These are phyloP conservation scores for Cladorrhinum sp. DNA, from an alignment of 2,329 filamentous ascomycete genomes.

Conservation along the genomic window DNA sequence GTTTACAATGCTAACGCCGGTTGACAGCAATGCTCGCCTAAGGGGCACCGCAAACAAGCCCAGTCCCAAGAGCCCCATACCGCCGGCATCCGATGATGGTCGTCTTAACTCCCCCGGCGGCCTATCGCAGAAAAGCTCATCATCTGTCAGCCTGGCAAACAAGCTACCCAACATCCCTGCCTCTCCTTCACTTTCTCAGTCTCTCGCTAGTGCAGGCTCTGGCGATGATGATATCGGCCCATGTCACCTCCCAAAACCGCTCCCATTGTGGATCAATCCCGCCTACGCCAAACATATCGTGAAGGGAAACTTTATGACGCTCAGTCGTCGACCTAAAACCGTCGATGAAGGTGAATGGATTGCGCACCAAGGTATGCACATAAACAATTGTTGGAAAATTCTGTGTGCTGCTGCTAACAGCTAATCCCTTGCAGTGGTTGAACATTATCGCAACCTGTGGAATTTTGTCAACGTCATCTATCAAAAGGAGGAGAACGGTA, in stretches of 20 bases:
- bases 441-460: conserved; percentile 77
- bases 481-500: conserved; percentile 67
- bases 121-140: conserved; percentile 26
- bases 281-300: conserved; percentile 73
- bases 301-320: conserved; percentile 86
- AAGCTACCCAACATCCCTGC: conserved; percentile 27
- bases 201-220: conserved; percentile 28
- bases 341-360: conserved; percentile 86
- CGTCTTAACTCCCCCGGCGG: conserved; percentile 20
- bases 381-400: too few relatives aligned
- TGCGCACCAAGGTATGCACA: conserved; percentile 70
- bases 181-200: conserved; percentile 28
- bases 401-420: not conserved
- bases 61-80: conserved; percentile 23
- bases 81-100: conserved; percentile 25
- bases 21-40: conserved; percentile 28
- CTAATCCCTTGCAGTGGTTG: conserved; percentile 60
- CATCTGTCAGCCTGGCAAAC: conserved; percentile 24
- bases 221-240: conserved; percentile 33
- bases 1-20: conserved; percentile 17
- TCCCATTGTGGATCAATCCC: conserved; percentile 64
- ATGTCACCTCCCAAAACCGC: conserved; percentile 36
- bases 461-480: conserved; percentile 78
- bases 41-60: conserved; percentile 28
- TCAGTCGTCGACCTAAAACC: conserved; percentile 78